A percentile compares a stretch with the other conserved stretches of the same genome.
Conservation (phyloP, 1,284 basidiomycete species). For the Rhodotorula sp. region DNA sequence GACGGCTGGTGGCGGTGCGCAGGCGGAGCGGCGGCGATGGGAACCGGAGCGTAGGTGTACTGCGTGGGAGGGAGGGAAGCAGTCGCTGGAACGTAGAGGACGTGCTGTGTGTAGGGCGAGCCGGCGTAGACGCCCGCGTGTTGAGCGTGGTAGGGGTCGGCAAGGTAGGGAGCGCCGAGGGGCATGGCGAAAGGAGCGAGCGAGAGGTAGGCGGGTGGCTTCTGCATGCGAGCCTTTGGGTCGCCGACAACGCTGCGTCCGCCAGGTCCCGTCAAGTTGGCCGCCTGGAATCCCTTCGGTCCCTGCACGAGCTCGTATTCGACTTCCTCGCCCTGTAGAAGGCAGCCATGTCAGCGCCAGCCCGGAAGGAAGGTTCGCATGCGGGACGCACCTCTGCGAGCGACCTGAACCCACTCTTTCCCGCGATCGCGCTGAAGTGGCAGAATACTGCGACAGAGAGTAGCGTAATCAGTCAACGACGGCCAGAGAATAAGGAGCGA, state of each 20-base stretch:
- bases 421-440: constrained; percentile 43
- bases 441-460: constrained; percentile 38
- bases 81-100: constrained; percentile 35
- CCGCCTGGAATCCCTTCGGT: constrained; percentile 44
- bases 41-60: constrained; percentile 30
- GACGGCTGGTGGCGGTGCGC: neutral
- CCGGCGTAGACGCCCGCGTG: constrained; percentile 41
- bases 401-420: constrained; percentile 43
- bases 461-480: neutral
- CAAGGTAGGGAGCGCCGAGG: constrained; percentile 25
- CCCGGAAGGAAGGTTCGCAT: too few relatives aligned
- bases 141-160: constrained; percentile 44
- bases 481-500: neutral
- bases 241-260: constrained; percentile 43
- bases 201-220: constrained; percentile 30
- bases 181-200: constrained; percentile 30
- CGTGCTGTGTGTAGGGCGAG: constrained; percentile 41
- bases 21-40: constrained; percentile 1
- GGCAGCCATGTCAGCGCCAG: neutral
- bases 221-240: constrained; percentile 40
- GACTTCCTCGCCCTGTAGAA: constrained; percentile 39
- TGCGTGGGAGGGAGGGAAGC: constrained; percentile 24
- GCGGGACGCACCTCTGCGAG: constrained; percentile 40
- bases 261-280: constrained; percentile 43
- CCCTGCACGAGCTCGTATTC: constrained; percentile 45